A percentile compares a stretch with the other conserved stretches of the same genome.
Conservation (phyloP, 176 grass and related monocot genomes). For the Oryza coarctata region DNA sequence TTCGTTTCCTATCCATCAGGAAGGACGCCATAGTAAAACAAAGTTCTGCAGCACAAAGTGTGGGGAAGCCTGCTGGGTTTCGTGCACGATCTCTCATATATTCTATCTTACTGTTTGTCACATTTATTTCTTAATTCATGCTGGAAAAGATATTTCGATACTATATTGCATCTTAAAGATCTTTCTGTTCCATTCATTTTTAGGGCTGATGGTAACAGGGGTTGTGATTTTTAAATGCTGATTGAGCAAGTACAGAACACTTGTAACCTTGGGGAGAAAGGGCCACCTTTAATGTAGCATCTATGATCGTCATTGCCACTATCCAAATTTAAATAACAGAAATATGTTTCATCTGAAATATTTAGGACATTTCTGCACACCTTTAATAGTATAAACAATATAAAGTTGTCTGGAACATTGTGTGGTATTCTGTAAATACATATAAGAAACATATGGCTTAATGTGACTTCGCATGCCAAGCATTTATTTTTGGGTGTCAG, state of each 20-base stretch:
- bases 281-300: neutral
- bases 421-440: neutral
- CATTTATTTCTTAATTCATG: conserved; percentile 77
- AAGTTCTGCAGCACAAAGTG: conserved; percentile 48
- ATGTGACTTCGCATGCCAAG: too few species aligned
- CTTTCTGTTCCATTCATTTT: neutral
- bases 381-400: neutral
- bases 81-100: conserved; percentile 44
- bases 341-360: neutral
- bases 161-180: neutral
- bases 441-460: neutral
- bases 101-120: conserved; percentile 37
- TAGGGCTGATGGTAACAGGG: neutral
- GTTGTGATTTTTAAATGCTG: neutral
- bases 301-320: neutral
- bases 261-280: neutral
- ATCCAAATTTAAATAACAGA: neutral
- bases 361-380: neutral
- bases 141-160: conserved; percentile 45
- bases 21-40: conserved; percentile 41
- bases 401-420: neutral
- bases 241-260: neutral
- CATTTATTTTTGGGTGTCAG: neutral
- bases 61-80: conserved; percentile 48
- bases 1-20: conserved; percentile 23